Percentiles rank a stretch among this genome's conserved stretches.
Evolutionary conservation across 2,329 filamentous ascomycete genomes (phyloP).

Genomic region (Chaetomium olivaceum): DNA sequence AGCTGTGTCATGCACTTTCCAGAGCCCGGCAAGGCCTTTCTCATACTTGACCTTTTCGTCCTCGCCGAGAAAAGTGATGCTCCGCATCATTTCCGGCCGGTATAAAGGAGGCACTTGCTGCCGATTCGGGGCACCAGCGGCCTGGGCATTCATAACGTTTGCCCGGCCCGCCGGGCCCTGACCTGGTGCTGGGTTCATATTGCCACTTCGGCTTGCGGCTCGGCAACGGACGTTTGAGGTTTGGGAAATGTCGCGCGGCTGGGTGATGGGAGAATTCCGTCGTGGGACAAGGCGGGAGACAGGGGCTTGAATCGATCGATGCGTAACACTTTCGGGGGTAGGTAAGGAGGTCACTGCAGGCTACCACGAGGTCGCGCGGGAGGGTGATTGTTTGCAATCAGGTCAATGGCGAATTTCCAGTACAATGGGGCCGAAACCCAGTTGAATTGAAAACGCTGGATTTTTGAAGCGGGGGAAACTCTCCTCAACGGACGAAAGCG

Average conservation of each 20-base stretch:
- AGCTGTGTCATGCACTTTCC: conserved; percentile 52
- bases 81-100: conserved; percentile 54
- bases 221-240: background rate
- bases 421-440: background rate
- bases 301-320: background rate
- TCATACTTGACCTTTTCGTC: conserved; percentile 62
- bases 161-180: conserved; percentile 25
- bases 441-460: background rate
- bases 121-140: conserved; percentile 9
- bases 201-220: background rate
- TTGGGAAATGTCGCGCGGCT: background rate
- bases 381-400: background rate
- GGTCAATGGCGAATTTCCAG: background rate
- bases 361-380: background rate
- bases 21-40: conserved; percentile 54
- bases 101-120: conserved; percentile 41
- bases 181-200: conserved; percentile 29
- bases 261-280: background rate
- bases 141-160: conserved; percentile 21
- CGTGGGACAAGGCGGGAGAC: background rate
- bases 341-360: background rate
- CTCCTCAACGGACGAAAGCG: background rate
- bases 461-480: background rate
- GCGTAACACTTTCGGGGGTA: background rate
- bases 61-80: conserved; percentile 51